Evolutionary conservation across 179 eudicot genomes (phyloP), one percentile per base, ranked within the genome.

Genomic region (Beta corolliflora): DNA sequence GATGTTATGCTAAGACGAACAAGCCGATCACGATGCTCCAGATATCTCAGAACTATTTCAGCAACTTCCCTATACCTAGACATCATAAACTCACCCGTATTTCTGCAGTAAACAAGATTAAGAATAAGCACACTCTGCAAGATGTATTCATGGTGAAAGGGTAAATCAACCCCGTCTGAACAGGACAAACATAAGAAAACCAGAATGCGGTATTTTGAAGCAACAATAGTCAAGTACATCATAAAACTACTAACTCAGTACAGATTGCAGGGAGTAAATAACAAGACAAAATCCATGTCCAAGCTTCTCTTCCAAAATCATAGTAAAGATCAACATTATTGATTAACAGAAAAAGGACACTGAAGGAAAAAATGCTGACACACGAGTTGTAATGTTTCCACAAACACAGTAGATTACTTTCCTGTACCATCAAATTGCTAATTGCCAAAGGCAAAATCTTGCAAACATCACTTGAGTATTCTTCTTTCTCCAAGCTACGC

Each of bases 1-100:
- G 98, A 94, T 71, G 99, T 95, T 90, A 95, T 94, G 90, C 99
- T 95, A 79, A 95, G 97, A 76, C 99, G 98, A 86, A 95, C 99
- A 73, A 96, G 98, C 78, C 97, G 91, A 81, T 96, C 97, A 73
- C 98, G 92, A 79, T 94, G 98, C 89, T 96, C 98, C 63, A 96
- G 87, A 86, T 94, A 96, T 82, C 96, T 92, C 31, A 96, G 94
- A 82, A 96, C 99, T 87, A 94, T 96, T 23, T 96, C 99, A 21
- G 99, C 96, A 82, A 96, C 99, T 89, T 96, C 99, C 82, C 97
- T 91, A 61, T 96, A 96, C 87, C 99, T 89, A 77, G 97, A 96
- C 99, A 96, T 96, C 99, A 96, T 96, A 82, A 96, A 96, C 87
- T 96, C 99, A 5, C 99, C 99, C 0, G 98, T 92, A 79, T 96